Percentiles rank a stretch among this genome's conserved stretches.
Evolutionary conservation across 257 asterid species (phyloP).

Genomic region (Rhazya stricta): DNA sequence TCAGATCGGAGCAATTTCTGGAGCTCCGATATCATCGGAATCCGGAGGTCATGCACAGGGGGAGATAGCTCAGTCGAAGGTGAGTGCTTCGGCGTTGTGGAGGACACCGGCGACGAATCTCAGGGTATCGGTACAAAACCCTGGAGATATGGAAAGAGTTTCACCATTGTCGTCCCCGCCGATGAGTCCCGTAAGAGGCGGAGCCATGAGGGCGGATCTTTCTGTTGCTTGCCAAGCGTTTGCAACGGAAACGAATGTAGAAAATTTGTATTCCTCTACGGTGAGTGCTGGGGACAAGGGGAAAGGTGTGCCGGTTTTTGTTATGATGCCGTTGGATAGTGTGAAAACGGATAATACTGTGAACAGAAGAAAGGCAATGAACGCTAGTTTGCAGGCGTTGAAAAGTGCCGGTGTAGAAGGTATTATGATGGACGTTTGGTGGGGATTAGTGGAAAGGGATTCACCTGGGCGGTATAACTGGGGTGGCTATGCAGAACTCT

Average conservation of each 20-base stretch:
- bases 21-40: constrained; percentile 42
- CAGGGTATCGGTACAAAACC: constrained; percentile 43
- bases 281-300: constrained; percentile 21
- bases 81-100: constrained; percentile 56
- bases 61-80: constrained; percentile 37
- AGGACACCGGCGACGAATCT: constrained; percentile 44
- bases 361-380: constrained; percentile 92
- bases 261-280: constrained; percentile 26
- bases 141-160: constrained; percentile 46
- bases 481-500: constrained; percentile 81
- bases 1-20: constrained; percentile 76
- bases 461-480: constrained; percentile 73
- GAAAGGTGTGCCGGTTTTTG: constrained; percentile 84
- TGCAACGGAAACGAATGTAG: constrained; percentile 34
- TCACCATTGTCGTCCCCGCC: constrained; percentile 90
- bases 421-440: constrained; percentile 99
- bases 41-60: constrained; percentile 26
- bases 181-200: constrained; percentile 55
- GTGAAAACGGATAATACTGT: constrained; percentile 80
- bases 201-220: constrained; percentile 54
- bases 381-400: constrained; percentile 90
- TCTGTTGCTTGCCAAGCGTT: constrained; percentile 79
- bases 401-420: constrained; percentile 96
- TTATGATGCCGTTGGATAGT: constrained; percentile 97
- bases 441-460: constrained; percentile 92